Base-by-base conservation (phyloP, 495 filamentous ascomycete species). In the Pseudoneurospora amorphoporcata region DNA sequence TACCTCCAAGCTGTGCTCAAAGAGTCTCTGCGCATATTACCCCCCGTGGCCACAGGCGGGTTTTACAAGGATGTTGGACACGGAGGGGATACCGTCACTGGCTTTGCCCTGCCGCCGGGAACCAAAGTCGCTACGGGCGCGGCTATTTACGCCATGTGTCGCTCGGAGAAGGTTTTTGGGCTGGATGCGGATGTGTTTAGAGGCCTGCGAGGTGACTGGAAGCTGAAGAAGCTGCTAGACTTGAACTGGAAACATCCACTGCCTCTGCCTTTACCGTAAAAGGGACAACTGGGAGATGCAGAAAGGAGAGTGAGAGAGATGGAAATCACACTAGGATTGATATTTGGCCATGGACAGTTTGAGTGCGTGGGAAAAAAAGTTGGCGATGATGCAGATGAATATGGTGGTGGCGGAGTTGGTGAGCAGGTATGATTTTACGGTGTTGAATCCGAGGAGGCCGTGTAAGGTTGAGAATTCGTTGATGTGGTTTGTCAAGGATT, bases 1-100 rank as follows among this genome's bases (percentile, higher is more conserved):
- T 85, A 85, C 77, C 81, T 85, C 39, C 77, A 83, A 72, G 84
- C 83, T 7, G 80, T 81, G 53, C 75, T 87, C n/a, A 79, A 80
- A 39, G 84, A 87, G 73, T 79, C 79, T 3, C 80, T 86, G 72
- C 81, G 86, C 5, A 76, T 86, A 32, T 82, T 80, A 42, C 82
- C 81, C 41, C 82, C 73, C 23, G 80, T 74, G 68, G 83, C 75
- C 35, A 84, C 77, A 73, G 83, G 79, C 47, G 85, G 89, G 80
- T 79, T 79, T 68, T 79, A 87, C 77, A 73, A 85, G 76, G 68
- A 69, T 5, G 78, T 81, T 0, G 77, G 77, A 9, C 37, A 43
- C 16, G 75, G 53, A 23, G 80, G 79, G 23, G 79, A 82, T 53
- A 69, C 39, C 1, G 70, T 81, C 40, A 40, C 42, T 43, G 81